Percentiles rank a stretch among this genome's conserved stretches.
Conservation (phyloP, 345 rosid genomes). For the Angophora floribunda region DNA sequence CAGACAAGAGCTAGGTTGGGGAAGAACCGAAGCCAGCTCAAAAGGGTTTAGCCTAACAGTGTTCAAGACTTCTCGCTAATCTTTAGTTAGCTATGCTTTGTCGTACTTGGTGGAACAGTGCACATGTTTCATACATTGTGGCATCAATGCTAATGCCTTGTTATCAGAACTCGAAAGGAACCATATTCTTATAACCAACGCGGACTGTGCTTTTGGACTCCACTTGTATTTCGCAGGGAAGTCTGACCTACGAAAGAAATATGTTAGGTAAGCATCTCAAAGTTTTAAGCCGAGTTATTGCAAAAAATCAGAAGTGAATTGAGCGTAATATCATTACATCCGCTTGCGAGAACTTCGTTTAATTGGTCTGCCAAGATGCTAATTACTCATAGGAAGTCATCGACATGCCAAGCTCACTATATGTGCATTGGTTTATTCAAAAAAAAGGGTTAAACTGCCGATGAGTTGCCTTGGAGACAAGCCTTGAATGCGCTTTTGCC, state of each 20-base stretch:
- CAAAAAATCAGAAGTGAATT: neutral
- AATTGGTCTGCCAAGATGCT: neutral
- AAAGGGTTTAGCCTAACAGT: neutral
- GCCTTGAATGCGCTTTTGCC: neutral
- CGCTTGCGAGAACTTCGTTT: neutral
- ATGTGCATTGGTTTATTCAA: neutral
- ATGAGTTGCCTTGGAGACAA: neutral
- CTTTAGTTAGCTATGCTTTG: neutral
- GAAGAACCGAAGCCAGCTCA: neutral
- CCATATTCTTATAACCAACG: neutral
- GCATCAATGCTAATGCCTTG: neutral
- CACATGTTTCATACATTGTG: neutral
- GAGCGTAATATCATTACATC: neutral
- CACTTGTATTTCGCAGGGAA: neutral
- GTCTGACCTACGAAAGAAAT: neutral
- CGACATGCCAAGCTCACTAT: neutral
- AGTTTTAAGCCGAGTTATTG: neutral
- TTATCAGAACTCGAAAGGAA: neutral
- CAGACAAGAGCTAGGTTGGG: neutral
- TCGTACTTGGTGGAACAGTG: neutral
- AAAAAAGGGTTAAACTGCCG: fast-evolving
- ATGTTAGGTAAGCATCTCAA: neutral
- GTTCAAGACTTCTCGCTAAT: neutral
- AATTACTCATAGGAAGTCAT: neutral
- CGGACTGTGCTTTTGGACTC: neutral